Percentiles rank a stretch among this genome's conserved stretches.
These are phyloP conservation scores for Xylariales sp. DNA, from an alignment of 2,329 filamentous ascomycete genomes.

Conservation along the genomic window DNA sequence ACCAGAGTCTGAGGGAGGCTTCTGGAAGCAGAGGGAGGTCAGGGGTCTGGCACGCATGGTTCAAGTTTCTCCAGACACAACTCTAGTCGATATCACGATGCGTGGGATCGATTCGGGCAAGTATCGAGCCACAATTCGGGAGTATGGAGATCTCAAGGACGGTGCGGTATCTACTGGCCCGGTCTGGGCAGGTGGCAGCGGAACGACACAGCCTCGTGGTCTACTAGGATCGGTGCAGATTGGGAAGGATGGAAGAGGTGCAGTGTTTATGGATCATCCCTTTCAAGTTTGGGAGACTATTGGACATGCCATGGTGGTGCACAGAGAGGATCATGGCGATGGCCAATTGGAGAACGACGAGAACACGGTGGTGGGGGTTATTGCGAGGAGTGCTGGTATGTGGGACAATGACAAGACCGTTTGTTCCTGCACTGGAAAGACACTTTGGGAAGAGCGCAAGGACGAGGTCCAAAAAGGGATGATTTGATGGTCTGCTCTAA, in stretches of 20 bases:
- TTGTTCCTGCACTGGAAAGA: constrained; percentile 96
- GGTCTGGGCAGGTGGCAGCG: constrained; percentile 61
- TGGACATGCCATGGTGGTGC: constrained; percentile 85
- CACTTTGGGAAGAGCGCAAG: constrained; percentile 92
- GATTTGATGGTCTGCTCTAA: constrained; percentile 53
- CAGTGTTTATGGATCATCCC: constrained; percentile 73
- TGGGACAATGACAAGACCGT: constrained; percentile 99
- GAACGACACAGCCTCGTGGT: constrained; percentile 39
- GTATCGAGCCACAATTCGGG: constrained; percentile 80
- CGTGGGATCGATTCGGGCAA: constrained; percentile 74
- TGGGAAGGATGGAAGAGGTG: constrained; percentile 68
- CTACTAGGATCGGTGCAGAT: constrained; percentile 73
- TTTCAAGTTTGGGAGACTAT: constrained; percentile 96
- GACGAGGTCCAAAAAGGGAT: constrained; percentile 89
- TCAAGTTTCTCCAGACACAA: constrained; percentile 73
- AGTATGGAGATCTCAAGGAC: constrained; percentile 79
- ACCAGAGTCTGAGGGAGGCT: constrained; percentile 24
- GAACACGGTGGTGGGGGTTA: constrained; percentile 85
- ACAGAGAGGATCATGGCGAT: constrained; percentile 57
- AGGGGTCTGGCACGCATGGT: constrained; percentile 90
- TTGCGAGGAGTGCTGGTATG: constrained; percentile 92
- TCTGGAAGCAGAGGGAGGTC: constrained; percentile 50
- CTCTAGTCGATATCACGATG: constrained; percentile 82
- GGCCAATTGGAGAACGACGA: constrained; percentile 67
- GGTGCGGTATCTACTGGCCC: constrained; percentile 80